Percentiles rank a stretch among this genome's conserved stretches.
Evolutionary conservation across 2,329 filamentous ascomycete genomes (phyloP).

Genomic region (Colletotrichum lupini): DNA sequence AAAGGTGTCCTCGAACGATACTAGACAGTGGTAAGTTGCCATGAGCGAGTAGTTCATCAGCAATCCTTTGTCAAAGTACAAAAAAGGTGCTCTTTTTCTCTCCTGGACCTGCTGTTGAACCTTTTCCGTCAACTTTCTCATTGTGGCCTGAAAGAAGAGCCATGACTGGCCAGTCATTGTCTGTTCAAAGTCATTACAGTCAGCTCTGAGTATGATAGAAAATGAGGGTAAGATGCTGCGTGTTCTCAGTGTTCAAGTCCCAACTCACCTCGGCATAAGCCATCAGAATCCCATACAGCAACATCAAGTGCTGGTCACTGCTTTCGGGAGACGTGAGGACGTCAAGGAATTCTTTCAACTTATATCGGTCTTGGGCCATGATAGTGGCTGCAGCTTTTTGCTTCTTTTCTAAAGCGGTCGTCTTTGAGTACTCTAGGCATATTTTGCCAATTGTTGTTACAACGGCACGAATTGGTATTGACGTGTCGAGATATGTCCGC

Average conservation of each 20-base stretch:
- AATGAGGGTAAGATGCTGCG: not conserved
- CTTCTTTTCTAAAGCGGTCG: not conserved
- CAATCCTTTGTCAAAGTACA: slow-evolving; percentile 19
- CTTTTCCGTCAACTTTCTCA: slow-evolving; percentile 2
- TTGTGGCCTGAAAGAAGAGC: not conserved
- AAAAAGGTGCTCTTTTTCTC: not conserved
- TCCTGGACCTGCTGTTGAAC: not conserved
- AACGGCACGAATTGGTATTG: slow-evolving; percentile 5
- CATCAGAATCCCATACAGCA: slow-evolving; percentile 20
- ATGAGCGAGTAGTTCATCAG: slow-evolving; percentile 15
- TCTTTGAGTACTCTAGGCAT: not conserved
- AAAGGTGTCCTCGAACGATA: slow-evolving; percentile 9
- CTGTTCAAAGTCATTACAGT: not conserved
- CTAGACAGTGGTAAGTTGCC: not conserved
- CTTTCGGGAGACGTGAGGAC: slow-evolving; percentile 2
- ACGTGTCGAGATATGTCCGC: slow-evolving; percentile 12
- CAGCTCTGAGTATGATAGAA: not conserved
- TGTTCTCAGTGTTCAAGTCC: not conserved
- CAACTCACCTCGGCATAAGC: slow-evolving; percentile 11
- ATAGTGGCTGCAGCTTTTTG: slow-evolving; percentile 12
- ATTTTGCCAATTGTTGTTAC: slow-evolving; percentile 16
- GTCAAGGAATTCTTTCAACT: slow-evolving; percentile 7
- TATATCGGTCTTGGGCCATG: not conserved
- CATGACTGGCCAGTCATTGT: slow-evolving; percentile 19
- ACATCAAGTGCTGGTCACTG: slow-evolving; percentile 13